These are phyloP conservation scores for Dactylonectria macrodidyma DNA, from an alignment of 2,329 filamentous ascomycete genomes.

Conservation along the genomic window DNA sequence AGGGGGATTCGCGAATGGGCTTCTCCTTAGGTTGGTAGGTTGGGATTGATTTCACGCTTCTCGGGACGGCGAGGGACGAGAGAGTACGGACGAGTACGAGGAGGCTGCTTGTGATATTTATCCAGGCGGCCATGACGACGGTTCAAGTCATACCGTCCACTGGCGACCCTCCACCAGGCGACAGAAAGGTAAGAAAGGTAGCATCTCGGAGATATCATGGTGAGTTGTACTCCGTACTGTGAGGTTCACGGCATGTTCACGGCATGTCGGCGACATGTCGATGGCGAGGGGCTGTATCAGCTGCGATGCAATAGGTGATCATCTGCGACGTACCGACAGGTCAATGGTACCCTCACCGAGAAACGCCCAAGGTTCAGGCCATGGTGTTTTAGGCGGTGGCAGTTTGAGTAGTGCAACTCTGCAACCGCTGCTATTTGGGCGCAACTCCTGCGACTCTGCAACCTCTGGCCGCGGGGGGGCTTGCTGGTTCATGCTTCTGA, in stretches of 20 bases:
- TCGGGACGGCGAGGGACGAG: neutral
- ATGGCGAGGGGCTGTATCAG: too few species aligned
- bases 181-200: constrained; percentile 35
- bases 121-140: constrained; percentile 33
- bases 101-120: constrained; percentile 44
- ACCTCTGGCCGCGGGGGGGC: constrained; percentile 19
- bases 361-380: constrained; percentile 41
- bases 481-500: constrained; percentile 27
- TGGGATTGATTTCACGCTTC: constrained; percentile 5
- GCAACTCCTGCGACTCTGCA: constrained; percentile 16
- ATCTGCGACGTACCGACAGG: constrained; percentile 6
- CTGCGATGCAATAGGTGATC: too few species aligned
- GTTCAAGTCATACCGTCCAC: constrained; percentile 44
- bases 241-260: too few species aligned
- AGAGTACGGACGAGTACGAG: neutral
- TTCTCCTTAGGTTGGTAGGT: constrained; percentile 18
- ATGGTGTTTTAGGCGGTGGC: constrained; percentile 25
- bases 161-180: constrained; percentile 51
- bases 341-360: constrained; percentile 39
- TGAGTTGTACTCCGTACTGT: neutral
- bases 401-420: constrained; percentile 27
- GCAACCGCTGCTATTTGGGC: neutral
- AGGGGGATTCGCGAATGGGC: constrained; percentile 26
- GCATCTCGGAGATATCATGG: neutral
- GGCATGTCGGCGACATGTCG: too few species aligned